Base-by-base conservation (phyloP, 108 stramenopile species). In the Asterionellopsis glacialis region DNA sequence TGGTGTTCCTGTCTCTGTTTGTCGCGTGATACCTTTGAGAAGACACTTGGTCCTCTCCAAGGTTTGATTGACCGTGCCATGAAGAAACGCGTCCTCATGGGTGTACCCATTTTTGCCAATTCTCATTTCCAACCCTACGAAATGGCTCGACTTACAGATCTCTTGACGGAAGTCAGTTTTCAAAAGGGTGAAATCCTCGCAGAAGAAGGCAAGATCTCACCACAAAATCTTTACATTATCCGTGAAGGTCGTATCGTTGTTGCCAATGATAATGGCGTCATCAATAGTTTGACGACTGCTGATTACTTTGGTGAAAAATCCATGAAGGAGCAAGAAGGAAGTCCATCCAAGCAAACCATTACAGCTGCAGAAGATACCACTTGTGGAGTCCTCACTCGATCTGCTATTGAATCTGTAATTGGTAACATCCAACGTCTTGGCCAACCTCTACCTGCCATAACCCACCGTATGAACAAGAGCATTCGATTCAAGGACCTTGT, bases 41-140 rank as follows among this genome's bases (percentile, higher is more conserved):
- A 73, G 43, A 60, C 62, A 45, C 68, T 80, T n/a, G 79, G 79
- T 28, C 74, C 79, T n/a, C 49, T 80, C 25, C 79, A 80, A 49
- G 71, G 75, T 41, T 38, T 76, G 22, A 80, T 80, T 69, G 79
- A 80, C 23, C 74, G 65, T 56, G 79, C 79, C 11, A 80, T 80
- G 79, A 80, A 80, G 55, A 80, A 80, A 55, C 70, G 79, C 13
- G 71, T 59, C 57, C 77, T 41, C 73, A 65, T 45, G 68, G 73
- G 41, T 23, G 74, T 78, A 12, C 76, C 77, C 49, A 78, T 74
- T 47, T 76, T 82, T 63, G 77, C 72, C 24, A 73, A 79, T 42
- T 72, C 73, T 14, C 74, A 68, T 25, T 70, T 78, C 25, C 64
- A 78, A 55, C 74, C 76, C 13, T 75, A 79, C 49, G 77, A 82